These are phyloP conservation scores for Fusarium zealandicum DNA, from an alignment of 2,329 filamentous ascomycete species.

Conservation along the genomic window DNA sequence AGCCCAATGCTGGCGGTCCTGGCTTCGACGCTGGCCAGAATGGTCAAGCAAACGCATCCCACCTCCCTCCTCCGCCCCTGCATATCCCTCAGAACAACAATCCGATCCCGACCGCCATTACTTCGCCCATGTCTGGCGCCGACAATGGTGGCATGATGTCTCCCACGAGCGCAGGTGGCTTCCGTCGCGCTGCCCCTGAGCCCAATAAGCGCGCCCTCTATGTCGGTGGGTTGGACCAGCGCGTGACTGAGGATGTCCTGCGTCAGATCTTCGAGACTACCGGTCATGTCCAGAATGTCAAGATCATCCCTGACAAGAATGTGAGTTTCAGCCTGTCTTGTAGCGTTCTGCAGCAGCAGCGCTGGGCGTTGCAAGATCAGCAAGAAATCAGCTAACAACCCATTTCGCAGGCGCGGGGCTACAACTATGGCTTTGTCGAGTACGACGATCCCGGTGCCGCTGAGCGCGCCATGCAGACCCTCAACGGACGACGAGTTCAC, in stretches of 20 bases:
- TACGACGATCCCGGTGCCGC: constrained; percentile 97
- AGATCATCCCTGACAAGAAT: constrained; percentile 99
- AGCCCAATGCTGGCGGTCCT: constrained; percentile 73
- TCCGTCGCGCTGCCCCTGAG: constrained; percentile 91
- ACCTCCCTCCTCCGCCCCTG: constrained; percentile 90
- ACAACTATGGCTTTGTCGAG: constrained; percentile 99
- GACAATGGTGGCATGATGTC: constrained; percentile 77
- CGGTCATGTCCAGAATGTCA: constrained; percentile 97
- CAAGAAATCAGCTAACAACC: constrained; percentile 37
- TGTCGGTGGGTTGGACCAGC: constrained; percentile 91
- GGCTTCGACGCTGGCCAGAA: constrained; percentile 79
- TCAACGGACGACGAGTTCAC: constrained; percentile 94
- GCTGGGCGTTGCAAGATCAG: neutral
- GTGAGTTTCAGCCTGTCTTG: constrained; percentile 63
- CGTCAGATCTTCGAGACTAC: constrained; percentile 99
- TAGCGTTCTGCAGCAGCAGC: neutral
- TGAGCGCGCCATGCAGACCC: constrained; percentile 94
- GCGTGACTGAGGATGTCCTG: constrained; percentile 94
- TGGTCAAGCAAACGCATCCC: constrained; percentile 71
- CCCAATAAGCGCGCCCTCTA: constrained; percentile 98
- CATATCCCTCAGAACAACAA: constrained; percentile 97
- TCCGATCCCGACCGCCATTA: constrained; percentile 90
- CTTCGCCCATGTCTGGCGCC: constrained; percentile 79
- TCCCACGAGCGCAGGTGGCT: constrained; percentile 80
- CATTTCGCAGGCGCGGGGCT: constrained; percentile 81